Evolutionary conservation across 2,329 filamentous ascomycete species (phyloP).

Genomic region (Trichoderma atroviride): DNA sequence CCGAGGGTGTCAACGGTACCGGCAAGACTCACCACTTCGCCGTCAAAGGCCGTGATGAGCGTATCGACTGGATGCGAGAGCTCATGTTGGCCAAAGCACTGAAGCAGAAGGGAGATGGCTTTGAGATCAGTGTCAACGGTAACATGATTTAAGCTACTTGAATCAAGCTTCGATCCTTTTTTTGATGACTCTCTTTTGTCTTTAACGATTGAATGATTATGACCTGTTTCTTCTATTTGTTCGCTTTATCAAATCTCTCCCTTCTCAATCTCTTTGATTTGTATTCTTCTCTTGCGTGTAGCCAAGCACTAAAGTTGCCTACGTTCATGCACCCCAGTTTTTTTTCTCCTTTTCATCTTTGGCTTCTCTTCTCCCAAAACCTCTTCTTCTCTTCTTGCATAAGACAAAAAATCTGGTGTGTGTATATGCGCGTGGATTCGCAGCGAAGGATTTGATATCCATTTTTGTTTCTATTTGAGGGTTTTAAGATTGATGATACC

Average conservation of each 20-base stretch:
- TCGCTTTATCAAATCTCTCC: slow-evolving; percentile 28
- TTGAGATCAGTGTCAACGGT: slow-evolving; percentile 80
- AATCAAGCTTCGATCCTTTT: neutral
- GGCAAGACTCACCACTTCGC: slow-evolving; percentile 94
- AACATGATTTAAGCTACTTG: slow-evolving; percentile 62
- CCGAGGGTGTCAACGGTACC: slow-evolving; percentile 59
- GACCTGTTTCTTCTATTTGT: slow-evolving; percentile 12
- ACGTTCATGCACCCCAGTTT: neutral
- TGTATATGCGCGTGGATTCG: slow-evolving; percentile 1
- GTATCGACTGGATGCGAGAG: slow-evolving; percentile 97
- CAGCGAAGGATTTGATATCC: slow-evolving; percentile 3
- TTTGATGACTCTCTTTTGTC: slow-evolving; percentile 23
- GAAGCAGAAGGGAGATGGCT: slow-evolving; percentile 81
- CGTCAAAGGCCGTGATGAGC: slow-evolving; percentile 81
- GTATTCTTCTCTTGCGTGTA: slow-evolving; percentile 16
- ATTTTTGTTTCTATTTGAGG: neutral
- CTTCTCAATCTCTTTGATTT: slow-evolving; percentile 26
- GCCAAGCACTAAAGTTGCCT: neutral
- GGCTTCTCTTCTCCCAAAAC: neutral
- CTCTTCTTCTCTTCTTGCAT: neutral
- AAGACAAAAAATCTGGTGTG: slow-evolving; percentile 8
- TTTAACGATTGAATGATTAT: slow-evolving; percentile 22
- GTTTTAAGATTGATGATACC: slow-evolving; percentile 18
- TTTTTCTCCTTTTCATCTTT: neutral
- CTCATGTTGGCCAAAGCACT: slow-evolving; percentile 87